Percentiles rank a stretch among this genome's conserved stretches.
Evolutionary conservation across 257 asterid genomes (phyloP).

Genomic region (Plantago major): DNA sequence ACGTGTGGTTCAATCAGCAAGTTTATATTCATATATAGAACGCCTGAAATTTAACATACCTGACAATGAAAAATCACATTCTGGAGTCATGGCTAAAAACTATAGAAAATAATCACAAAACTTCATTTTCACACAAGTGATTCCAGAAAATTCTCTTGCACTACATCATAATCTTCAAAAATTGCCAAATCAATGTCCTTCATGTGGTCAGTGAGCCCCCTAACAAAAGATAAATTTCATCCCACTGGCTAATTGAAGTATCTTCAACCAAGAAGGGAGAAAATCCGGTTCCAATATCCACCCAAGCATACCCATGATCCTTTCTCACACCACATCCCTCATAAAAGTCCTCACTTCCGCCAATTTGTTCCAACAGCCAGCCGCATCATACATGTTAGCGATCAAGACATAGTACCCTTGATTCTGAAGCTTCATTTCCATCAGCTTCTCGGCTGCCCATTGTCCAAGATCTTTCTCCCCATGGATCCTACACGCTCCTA

Average conservation of each 20-base stretch:
- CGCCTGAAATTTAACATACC: too few species aligned
- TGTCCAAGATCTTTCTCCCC: constrained; percentile 65
- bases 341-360: constrained; percentile 60
- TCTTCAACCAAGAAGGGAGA: constrained; percentile 63
- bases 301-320: constrained; percentile 79
- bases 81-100: too few species aligned
- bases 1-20: too few species aligned
- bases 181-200: constrained; percentile 43
- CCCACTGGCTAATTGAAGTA: constrained; percentile 38
- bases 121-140: constrained; percentile 4
- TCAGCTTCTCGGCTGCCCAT: constrained; percentile 85
- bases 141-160: constrained; percentile 35
- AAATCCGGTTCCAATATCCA: constrained; percentile 64
- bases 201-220: constrained; percentile 53
- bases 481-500: constrained; percentile 81
- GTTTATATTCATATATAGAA: too few species aligned
- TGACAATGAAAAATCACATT: too few species aligned
- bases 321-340: constrained; percentile 78
- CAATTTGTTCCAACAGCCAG: constrained; percentile 69
- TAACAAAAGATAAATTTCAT: constrained; percentile 44
- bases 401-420: constrained; percentile 78
- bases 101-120: constrained; percentile 5
- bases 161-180: constrained; percentile 30
- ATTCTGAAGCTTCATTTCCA: constrained; percentile 57
- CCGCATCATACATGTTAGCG: constrained; percentile 84